Conservation (phyloP, 768 basidiomycete species). For the Galerina marginata region DNA sequence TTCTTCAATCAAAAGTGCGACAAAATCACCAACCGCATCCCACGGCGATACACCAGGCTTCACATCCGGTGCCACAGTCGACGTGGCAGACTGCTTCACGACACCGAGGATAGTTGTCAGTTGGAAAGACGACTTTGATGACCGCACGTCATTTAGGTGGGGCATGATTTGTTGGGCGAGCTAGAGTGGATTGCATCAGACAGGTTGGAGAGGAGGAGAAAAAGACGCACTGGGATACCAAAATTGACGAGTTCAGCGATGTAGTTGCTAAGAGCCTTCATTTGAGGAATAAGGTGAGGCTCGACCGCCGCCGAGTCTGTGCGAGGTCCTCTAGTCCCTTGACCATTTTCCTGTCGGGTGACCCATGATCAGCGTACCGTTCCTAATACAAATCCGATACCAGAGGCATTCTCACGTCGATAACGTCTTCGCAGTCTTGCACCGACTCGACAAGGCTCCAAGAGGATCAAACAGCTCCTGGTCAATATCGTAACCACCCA, state of each 20-base stretch:
- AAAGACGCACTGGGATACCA: conserved; percentile 75
- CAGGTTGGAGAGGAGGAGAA: not conserved
- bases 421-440: conserved; percentile 77
- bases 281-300: conserved; percentile 69
- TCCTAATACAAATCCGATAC: no score
- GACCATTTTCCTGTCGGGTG: conserved; percentile 78
- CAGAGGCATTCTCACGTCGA: conserved; percentile 62
- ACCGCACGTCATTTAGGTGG: conserved; percentile 79
- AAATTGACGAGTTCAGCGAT: conserved; percentile 88
- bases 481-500: conserved; percentile 77
- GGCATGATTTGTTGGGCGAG: conserved; percentile 91
- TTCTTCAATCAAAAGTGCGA: conserved; percentile 74
- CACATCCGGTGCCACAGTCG: no score
- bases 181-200: conserved; percentile 39
- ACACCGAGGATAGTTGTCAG: no score
- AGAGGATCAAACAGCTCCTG: conserved; percentile 82
- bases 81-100: no score
- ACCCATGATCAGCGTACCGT: no score
- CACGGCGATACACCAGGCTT: no score
- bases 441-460: conserved; percentile 81
- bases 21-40: conserved; percentile 71
- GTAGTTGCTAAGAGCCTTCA: conserved; percentile 72
- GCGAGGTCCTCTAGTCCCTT: conserved; percentile 84
- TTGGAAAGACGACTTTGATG: conserved; percentile 80
- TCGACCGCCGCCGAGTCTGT: conserved; percentile 75